Conservation (phyloP, 106 monocot species). For the Dendrobium huoshanense region DNA sequence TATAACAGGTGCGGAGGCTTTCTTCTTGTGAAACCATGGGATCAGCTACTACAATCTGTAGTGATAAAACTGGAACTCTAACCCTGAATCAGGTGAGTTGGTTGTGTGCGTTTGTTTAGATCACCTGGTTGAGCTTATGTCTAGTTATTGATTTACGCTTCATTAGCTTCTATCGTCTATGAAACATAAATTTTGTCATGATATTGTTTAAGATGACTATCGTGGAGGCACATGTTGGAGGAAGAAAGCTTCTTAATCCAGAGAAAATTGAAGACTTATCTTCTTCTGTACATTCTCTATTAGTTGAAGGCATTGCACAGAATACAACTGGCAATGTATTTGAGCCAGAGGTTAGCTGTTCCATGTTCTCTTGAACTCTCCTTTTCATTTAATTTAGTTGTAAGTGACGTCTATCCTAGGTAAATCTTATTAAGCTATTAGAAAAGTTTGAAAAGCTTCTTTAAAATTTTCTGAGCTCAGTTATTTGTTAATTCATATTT, state of each 20-base stretch:
- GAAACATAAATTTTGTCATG: no score
- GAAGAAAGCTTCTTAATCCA: slow-evolving; percentile 14
- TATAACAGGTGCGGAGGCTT: slow-evolving; percentile 54
- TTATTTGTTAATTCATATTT: no score
- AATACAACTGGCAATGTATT: slow-evolving; percentile 84
- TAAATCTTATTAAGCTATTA: no score
- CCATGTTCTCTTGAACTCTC: neutral
- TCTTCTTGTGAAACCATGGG: slow-evolving; percentile 94
- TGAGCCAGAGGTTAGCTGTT: slow-evolving; percentile 50
- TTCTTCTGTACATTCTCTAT: slow-evolving; percentile 23
- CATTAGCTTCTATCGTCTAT: no score
- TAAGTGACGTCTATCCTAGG: no score
- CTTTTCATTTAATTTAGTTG: no score
- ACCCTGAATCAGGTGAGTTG: slow-evolving; percentile 68
- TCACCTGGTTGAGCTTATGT: no score
- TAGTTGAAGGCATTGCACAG: slow-evolving; percentile 86
- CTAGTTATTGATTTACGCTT: no score
- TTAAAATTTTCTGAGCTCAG: no score
- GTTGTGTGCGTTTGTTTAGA: no score
- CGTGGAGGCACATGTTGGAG: slow-evolving; percentile 48
- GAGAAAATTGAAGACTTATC: slow-evolving; percentile 38
- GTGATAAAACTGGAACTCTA: slow-evolving; percentile 84
- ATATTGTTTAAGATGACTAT: slow-evolving; percentile 61
- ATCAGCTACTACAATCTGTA: slow-evolving; percentile 80
- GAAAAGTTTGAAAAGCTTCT: no score